These are phyloP conservation scores for Epichloe baconii DNA, from an alignment of 2,329 filamentous ascomycete species.

Conservation along the genomic window DNA sequence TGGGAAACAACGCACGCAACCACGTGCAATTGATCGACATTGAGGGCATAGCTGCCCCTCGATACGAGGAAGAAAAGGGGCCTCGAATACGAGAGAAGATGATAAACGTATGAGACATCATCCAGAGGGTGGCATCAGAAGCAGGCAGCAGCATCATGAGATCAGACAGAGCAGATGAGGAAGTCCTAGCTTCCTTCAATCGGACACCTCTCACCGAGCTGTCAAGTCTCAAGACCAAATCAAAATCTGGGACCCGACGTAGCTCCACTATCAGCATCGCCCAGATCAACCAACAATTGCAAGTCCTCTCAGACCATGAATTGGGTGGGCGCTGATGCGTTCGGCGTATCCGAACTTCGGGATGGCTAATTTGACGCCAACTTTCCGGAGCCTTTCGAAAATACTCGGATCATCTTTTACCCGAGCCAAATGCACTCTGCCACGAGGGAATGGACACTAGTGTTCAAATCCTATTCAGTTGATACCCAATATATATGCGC, in stretches of 20 bases:
- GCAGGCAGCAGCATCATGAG: neutral
- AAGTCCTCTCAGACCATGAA: conserved; percentile 21
- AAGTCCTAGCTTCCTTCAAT: conserved; percentile 1
- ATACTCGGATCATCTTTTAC: conserved; percentile 26
- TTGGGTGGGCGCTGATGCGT: conserved; percentile 26
- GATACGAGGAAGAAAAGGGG: neutral
- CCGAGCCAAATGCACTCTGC: conserved; percentile 31
- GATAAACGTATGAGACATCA: neutral
- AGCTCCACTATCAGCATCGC: conserved; percentile 19
- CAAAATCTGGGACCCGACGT: conserved; percentile 6
- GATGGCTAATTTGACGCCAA: conserved; percentile 36
- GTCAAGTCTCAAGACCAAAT: too few relatives aligned
- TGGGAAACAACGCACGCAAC: neutral
- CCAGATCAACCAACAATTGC: conserved; percentile 14
- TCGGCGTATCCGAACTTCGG: conserved; percentile 29
- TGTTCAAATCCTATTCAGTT: conserved; percentile 1
- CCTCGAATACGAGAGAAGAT: neutral
- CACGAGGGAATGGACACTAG: conserved; percentile 12
- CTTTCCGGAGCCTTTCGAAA: conserved; percentile 29
- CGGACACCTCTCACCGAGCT: conserved; percentile 8
- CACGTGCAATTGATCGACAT: neutral
- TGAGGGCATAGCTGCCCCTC: neutral
- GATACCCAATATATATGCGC: conserved; percentile 8
- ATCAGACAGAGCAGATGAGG: neutral
- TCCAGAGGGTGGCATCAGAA: neutral